Conservation (phyloP, 176 grass and related monocot species). For the Carex scoparia region DNA sequence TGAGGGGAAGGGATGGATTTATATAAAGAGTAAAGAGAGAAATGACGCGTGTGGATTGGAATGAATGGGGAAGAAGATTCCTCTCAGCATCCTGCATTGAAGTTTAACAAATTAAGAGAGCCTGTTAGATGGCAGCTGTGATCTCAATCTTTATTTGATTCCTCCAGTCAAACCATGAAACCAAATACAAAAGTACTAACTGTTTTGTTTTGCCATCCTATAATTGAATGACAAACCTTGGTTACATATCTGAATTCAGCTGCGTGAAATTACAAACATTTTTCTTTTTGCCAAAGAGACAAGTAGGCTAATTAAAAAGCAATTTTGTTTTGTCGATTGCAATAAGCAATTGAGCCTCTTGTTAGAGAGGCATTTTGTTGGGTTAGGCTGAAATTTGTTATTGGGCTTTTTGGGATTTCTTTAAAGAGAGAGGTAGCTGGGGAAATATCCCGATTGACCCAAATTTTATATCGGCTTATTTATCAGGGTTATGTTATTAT, state of each 20-base stretch:
- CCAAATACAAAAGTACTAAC: not conserved
- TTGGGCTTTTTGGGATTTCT: not conserved
- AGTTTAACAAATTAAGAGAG: not conserved
- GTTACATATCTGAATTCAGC: constrained; percentile 8
- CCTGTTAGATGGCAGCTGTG: constrained; percentile 5
- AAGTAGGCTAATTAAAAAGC: not conserved
- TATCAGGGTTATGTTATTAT: not conserved
- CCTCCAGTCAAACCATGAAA: not conserved
- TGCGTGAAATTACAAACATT: not conserved
- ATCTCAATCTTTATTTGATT: not conserved
- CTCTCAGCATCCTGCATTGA: not conserved
- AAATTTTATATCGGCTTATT: not conserved
- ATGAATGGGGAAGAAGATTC: not conserved
- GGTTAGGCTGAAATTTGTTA: not conserved
- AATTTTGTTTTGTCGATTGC: not conserved
- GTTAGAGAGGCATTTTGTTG: not conserved
- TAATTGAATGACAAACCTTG: not conserved
- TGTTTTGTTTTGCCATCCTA: not conserved
- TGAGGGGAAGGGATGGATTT: not conserved
- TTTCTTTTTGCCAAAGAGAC: not conserved
- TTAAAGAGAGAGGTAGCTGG: no score
- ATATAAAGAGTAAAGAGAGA: not conserved
- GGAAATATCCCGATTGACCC: not conserved
- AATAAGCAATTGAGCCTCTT: not conserved
- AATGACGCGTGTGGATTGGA: not conserved